A percentile compares a stretch with the other conserved stretches of the same genome.
phyloP scores from a whole-genome alignment of 495 filamentous ascomycete genomes.

The Chaetomium fimeti region DNA sequence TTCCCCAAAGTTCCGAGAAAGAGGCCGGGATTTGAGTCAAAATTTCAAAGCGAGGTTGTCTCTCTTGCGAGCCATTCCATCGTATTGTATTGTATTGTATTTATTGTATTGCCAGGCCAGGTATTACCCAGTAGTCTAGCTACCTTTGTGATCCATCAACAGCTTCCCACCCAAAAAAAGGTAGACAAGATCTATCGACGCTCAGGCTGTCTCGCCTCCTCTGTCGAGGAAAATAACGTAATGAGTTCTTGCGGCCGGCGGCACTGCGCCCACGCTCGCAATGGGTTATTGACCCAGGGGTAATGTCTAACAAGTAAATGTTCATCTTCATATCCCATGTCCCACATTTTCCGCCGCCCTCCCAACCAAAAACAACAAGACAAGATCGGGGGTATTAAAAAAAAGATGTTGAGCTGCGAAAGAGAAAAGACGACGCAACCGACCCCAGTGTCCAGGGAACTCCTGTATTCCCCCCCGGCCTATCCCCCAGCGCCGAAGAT shows the following conservation, averaged over 20 bases:
- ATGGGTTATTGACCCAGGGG: slow-evolving; percentile 36
- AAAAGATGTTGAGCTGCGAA: slow-evolving; percentile 3
- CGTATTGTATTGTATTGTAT: not conserved
- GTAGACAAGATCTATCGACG: not conserved
- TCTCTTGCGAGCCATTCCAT: too few relatives aligned
- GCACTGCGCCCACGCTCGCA: not conserved
- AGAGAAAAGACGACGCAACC: not conserved
- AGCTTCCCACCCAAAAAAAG: not conserved
- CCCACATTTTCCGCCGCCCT: slow-evolving; percentile 20
- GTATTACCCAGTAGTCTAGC: not conserved
- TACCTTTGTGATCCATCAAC: not conserved
- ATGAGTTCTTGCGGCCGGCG: not conserved
- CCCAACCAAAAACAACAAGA: slow-evolving; percentile 20
- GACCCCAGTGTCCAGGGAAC: not conserved
- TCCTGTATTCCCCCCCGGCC: slow-evolving; percentile 8
- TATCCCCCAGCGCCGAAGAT: slow-evolving; percentile 10
- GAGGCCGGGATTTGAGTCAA: too few relatives aligned
- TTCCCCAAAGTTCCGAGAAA: too few relatives aligned
- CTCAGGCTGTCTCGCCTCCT: not conserved
- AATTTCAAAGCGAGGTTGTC: too few relatives aligned
- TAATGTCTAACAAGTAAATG: slow-evolving; percentile 26
- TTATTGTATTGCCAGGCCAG: not conserved
- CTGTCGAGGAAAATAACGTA: not conserved
- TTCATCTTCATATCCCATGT: slow-evolving; percentile 15
- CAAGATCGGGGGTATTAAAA: slow-evolving; percentile 12